Evolutionary conservation across 83 land plant genomes (phyloP).

Genomic region (Thuja plicata): DNA sequence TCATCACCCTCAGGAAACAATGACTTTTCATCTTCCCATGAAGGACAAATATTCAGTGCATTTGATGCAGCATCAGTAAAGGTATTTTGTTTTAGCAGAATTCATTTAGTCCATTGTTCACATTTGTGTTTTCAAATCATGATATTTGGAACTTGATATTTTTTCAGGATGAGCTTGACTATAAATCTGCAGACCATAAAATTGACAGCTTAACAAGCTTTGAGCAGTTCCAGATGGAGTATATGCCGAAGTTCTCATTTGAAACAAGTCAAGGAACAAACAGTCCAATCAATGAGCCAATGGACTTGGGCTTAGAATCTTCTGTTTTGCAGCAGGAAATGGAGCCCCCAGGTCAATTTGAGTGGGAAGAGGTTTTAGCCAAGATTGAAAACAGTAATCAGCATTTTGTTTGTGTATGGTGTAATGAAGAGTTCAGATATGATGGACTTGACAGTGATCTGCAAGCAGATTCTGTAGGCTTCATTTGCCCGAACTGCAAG

Average conservation of each 20-base stretch:
- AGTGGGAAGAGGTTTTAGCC: slow-evolving; percentile 24
- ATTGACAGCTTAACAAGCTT: slow-evolving; percentile 28
- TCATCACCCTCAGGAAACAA: slow-evolving; percentile 19
- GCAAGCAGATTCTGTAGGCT: slow-evolving; percentile 51
- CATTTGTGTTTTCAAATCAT: slow-evolving; percentile 1
- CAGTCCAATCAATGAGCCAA: slow-evolving; percentile 17
- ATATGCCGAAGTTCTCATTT: slow-evolving; percentile 23
- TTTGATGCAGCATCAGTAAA: slow-evolving; percentile 3
- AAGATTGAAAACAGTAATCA: slow-evolving; percentile 19
- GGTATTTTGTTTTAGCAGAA: slow-evolving; percentile 12
- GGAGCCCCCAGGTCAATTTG: slow-evolving; percentile 18
- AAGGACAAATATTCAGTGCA: slow-evolving; percentile 15
- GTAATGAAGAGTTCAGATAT: slow-evolving; percentile 44
- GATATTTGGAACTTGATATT: background rate
- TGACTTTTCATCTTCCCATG: slow-evolving; percentile 20
- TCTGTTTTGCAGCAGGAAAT: slow-evolving; percentile 21
- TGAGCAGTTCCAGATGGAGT: slow-evolving; percentile 38
- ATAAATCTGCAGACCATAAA: slow-evolving; percentile 18
- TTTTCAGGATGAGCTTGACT: slow-evolving; percentile 27
- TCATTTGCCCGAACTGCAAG: slow-evolving; percentile 58
- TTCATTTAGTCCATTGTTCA: background rate
- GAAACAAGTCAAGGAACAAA: slow-evolving; percentile 17
- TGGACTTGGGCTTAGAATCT: slow-evolving; percentile 20
- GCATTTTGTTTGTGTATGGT: slow-evolving; percentile 57
- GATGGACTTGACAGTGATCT: slow-evolving; percentile 26